Evolutionary conservation across 306 rosid genomes (phyloP).

Genomic region (Vachellia collinsii): DNA sequence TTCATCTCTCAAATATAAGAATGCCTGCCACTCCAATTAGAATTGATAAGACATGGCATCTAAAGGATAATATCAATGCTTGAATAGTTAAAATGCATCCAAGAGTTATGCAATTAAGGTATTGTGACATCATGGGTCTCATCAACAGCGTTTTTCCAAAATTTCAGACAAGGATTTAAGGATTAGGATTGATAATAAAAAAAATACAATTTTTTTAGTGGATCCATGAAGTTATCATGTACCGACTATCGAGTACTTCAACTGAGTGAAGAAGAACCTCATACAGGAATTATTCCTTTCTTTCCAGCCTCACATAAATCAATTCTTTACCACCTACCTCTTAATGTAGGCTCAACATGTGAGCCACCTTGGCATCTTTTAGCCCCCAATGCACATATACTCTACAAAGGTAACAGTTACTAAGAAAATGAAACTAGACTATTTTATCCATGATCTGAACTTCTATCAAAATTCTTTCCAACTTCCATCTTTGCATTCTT

Average conservation of each 20-base stretch:
- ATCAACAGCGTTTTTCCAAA: not conserved
- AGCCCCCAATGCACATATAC: not conserved
- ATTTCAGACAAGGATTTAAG: constrained; percentile 7
- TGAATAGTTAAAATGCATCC: constrained; percentile 18
- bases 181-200: constrained; percentile 23
- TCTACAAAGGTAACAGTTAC: not conserved
- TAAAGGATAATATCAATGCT: constrained; percentile 6
- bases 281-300: not conserved
- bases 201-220: not conserved
- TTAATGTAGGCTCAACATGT: not conserved
- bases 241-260: not conserved
- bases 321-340: not conserved
- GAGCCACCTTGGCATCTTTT: not conserved
- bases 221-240: not conserved
- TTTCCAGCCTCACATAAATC: not conserved
- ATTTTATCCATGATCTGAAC: not conserved
- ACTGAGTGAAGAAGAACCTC: not conserved
- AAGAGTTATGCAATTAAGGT: not conserved
- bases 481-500: constrained; percentile 2
- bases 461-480: constrained; percentile 20
- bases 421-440: not conserved
- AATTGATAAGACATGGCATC: not conserved
- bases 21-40: constrained; percentile 4
- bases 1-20: constrained; percentile 20
- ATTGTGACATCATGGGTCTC: constrained; percentile 16